A percentile compares a stretch with the other conserved stretches of the same genome.
These are phyloP conservation scores for Hura crepitans DNA, from an alignment of 441 rosid species.

Conservation along the genomic window DNA sequence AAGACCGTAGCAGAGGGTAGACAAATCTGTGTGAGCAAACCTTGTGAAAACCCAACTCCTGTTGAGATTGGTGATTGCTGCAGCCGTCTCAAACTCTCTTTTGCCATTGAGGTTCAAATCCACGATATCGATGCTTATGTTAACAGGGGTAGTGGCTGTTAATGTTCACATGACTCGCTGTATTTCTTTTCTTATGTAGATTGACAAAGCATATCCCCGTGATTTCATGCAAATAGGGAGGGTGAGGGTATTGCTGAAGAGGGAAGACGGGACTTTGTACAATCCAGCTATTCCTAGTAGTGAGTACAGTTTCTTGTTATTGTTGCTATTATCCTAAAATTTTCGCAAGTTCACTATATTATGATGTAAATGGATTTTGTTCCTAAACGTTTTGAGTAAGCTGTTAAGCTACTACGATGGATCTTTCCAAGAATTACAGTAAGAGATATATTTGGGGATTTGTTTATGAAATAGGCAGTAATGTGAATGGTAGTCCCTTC, in stretches of 20 bases:
- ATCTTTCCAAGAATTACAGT: not conserved
- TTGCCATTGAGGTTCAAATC: conserved; percentile 56
- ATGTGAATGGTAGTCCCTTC: not conserved
- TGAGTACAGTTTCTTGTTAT: conserved; percentile 30
- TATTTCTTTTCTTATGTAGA: conserved; percentile 29
- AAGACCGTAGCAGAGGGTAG: conserved; percentile 83
- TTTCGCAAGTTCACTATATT: not conserved
- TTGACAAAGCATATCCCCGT: conserved; percentile 94
- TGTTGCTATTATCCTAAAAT: not conserved
- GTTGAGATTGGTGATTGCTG: conserved; percentile 74
- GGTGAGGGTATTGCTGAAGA: conserved; percentile 75
- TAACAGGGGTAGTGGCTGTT: not conserved
- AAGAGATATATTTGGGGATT: not conserved
- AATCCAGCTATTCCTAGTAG: conserved; percentile 82
- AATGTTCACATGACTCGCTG: not conserved
- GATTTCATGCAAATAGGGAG: conserved; percentile 97
- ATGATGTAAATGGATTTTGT: not conserved
- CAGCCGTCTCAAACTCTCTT: conserved; percentile 56
- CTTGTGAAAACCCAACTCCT: conserved; percentile 77
- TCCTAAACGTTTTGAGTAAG: not conserved
- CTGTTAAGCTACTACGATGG: not conserved
- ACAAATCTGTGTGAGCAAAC: conserved; percentile 52
- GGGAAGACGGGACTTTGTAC: conserved; percentile 72
- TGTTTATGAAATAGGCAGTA: not conserved
- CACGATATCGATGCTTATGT: not conserved